Conservation (phyloP, 2,329 filamentous ascomycete species). For the Harringtonia lauricola region DNA sequence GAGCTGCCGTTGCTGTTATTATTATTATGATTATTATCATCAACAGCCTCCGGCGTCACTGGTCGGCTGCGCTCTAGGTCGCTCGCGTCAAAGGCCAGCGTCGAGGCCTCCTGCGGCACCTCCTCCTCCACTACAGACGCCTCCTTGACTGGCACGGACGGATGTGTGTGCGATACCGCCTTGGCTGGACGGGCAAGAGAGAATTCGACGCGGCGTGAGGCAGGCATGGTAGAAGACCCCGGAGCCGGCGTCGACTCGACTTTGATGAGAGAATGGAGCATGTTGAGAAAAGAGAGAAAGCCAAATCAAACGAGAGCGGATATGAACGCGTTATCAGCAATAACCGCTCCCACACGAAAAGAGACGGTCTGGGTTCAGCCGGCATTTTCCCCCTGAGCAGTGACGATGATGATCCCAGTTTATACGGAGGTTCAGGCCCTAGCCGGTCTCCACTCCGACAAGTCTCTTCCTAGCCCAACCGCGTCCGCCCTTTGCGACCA, state of each 20-base stretch:
- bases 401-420: too few relatives aligned
- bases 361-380: too few relatives aligned
- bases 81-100: conserved; percentile 9
- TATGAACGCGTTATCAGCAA: neutral
- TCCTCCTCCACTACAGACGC: conserved; percentile 1
- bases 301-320: neutral
- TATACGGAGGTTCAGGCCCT: too few relatives aligned
- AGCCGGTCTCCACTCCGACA: too few relatives aligned
- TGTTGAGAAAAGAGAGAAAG: neutral
- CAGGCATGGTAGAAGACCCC: neutral
- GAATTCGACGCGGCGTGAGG: neutral
- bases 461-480: too few relatives aligned
- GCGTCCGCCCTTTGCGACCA: too few relatives aligned
- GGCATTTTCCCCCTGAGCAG: too few relatives aligned
- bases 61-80: conserved; percentile 45
- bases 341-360: too few relatives aligned
- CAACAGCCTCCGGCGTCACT: conserved; percentile 24
- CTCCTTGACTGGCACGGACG: conserved; percentile 23
- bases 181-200: conserved; percentile 22
- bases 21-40: conserved; percentile 10
- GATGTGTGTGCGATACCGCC: conserved; percentile 26
- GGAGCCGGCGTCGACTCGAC: conserved; percentile 15
- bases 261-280: conserved; percentile 7
- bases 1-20: neutral
- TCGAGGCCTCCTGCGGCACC: neutral